Evolutionary conservation across 441 rosid genomes (phyloP), one percentile per base, ranked within the genome.

Genomic region (Geranium incanum): DNA sequence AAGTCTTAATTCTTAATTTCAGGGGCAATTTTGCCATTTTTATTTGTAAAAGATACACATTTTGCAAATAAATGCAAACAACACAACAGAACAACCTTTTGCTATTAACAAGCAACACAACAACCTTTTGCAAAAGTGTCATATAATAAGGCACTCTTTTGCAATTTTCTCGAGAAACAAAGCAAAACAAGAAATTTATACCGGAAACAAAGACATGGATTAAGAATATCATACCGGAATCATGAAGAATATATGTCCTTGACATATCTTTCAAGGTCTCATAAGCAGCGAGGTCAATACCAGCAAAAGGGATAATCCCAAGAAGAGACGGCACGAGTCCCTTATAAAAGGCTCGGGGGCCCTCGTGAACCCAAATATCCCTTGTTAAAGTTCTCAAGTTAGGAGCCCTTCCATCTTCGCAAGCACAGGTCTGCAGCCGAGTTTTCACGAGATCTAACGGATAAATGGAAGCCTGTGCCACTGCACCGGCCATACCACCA

Each of bases 401-500:
- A 11, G 86, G 87, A 52, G 68, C 78, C 77, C 72, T 81, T 45
- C 82, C 87, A 65, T 74, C 82, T 9, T 78, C 82, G 75, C 77
- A 77, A 28, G 77, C 77, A 69, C 72, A 78, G 64, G 89, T 87
- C 68, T 87, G 91, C 76, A 87, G 81, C 71, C 91, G 78, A 68
- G 91, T 87, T 80, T 87, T 87, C 62, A 85, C 88, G 67, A 85
- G 91, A 80, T 85, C 91, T 77, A 87, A 70, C 0, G 91, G 91
- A 74, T 87, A 87, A 74, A 87, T 81, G 37, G 84, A 72, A 38
- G 91, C 76, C 69, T 87, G 91, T 50, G 91, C 89, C 43, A 87
- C 81, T 65, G 91, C 91, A 68, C 91, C 91, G 28, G 91, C 91
- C 80, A 78, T 71, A 65, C 91, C 91, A 72, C 91, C 89, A 3